phyloP scores from a whole-genome alignment of 202 grass and related monocot genomes.

The Brachypodium distachyon region DNA sequence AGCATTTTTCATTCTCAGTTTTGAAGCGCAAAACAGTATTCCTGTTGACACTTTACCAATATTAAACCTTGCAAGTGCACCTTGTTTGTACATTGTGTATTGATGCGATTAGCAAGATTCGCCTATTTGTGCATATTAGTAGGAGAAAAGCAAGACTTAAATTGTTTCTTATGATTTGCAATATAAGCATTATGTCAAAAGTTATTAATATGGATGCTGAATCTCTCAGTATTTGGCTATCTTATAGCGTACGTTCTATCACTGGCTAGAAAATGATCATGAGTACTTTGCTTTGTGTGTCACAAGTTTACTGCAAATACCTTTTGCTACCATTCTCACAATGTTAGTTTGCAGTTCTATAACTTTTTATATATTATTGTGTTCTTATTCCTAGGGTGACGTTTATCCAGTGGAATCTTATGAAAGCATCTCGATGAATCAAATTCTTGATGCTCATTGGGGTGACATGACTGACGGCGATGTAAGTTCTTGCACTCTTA shows the following conservation, averaged over 20 bases:
- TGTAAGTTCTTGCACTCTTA: slow-evolving; percentile 41
- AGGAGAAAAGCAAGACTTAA: neutral
- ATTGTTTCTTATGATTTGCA: neutral
- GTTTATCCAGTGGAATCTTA: slow-evolving; percentile 73
- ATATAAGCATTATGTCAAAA: neutral
- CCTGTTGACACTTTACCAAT: neutral
- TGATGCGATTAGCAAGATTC: neutral
- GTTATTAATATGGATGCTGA: neutral
- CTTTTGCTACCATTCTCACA: neutral
- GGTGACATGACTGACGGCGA: slow-evolving; percentile 53
- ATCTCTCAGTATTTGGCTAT: neutral
- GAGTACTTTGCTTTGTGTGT: neutral
- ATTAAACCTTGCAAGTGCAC: neutral
- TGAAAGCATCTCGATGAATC: slow-evolving; percentile 39
- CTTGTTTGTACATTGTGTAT: neutral
- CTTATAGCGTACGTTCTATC: slow-evolving; percentile 3
- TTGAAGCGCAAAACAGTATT: neutral
- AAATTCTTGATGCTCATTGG: slow-evolving; percentile 83
- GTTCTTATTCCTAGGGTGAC: slow-evolving; percentile 41
- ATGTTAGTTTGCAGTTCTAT: neutral
- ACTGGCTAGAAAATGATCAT: neutral
- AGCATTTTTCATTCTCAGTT: neutral
- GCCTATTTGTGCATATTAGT: neutral
- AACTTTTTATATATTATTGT: neutral
- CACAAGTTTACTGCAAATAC: neutral